These are phyloP conservation scores for Fusarium secorum DNA, from an alignment of 2,329 filamentous ascomycete genomes.

Conservation along the genomic window DNA sequence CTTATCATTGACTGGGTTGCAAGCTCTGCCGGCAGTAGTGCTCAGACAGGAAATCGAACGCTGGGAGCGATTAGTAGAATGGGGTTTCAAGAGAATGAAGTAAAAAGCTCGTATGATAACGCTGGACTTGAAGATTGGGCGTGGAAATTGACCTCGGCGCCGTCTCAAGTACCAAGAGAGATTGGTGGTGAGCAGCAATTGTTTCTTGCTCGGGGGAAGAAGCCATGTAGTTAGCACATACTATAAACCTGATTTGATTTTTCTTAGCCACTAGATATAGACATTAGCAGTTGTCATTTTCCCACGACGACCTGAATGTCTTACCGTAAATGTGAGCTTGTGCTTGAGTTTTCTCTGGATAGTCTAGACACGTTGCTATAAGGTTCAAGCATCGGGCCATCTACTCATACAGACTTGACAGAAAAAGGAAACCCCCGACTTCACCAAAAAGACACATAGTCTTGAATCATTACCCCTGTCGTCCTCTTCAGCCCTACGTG, in stretches of 20 bases:
- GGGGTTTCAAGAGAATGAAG: slow-evolving; percentile 37
- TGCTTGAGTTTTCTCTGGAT: too few relatives aligned
- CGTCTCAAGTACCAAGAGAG: slow-evolving; percentile 34
- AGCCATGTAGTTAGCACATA: background rate
- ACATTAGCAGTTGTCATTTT: background rate
- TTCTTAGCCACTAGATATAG: rapidly evolving
- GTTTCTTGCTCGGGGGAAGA: slow-evolving; percentile 40
- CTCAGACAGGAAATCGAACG: background rate
- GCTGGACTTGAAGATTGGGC: slow-evolving; percentile 38
- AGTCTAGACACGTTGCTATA: background rate
- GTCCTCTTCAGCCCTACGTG: background rate
- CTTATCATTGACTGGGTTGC: slow-evolving; percentile 47
- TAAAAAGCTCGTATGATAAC: slow-evolving; percentile 31
- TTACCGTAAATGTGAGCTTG: background rate
- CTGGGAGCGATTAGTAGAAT: slow-evolving; percentile 27
- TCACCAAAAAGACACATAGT: background rate
- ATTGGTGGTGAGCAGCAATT: slow-evolving; percentile 38
- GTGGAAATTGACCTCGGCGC: slow-evolving; percentile 38
- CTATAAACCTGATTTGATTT: background rate
- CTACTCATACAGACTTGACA: background rate
- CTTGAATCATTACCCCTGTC: background rate
- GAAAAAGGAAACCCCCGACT: background rate
- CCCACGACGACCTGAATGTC: background rate
- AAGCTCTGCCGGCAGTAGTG: slow-evolving; percentile 16
- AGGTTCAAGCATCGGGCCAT: background rate